Percentiles rank a stretch among this genome's conserved stretches.
phyloP scores from a whole-genome alignment of 176 grass and related monocot genomes.

The Canna indica region DNA sequence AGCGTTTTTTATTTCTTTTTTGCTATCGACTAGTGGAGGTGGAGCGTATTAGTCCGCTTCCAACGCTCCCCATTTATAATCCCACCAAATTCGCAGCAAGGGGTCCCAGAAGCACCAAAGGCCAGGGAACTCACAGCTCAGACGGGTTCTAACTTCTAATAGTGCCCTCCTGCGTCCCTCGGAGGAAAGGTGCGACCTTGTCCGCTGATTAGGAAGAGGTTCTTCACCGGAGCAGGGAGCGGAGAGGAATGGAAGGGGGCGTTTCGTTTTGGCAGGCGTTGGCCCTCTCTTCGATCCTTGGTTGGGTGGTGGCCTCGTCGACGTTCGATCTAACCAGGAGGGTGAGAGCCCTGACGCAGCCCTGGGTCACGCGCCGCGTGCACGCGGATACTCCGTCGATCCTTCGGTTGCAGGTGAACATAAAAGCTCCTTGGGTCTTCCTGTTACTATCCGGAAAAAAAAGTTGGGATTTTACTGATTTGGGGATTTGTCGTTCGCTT shows the following conservation, averaged over 20 bases:
- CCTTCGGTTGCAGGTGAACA: conserved; percentile 56
- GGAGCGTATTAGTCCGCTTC: background rate
- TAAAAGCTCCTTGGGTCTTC: background rate
- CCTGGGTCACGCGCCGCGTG: conserved; percentile 60
- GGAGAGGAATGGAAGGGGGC: conserved; percentile 32
- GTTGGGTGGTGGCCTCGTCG: conserved; percentile 71
- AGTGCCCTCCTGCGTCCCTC: background rate
- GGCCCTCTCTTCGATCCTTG: conserved; percentile 45
- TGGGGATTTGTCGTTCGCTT: background rate
- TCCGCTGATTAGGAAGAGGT: background rate
- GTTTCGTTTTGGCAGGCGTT: conserved; percentile 72
- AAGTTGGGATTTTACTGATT: background rate
- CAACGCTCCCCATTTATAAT: background rate
- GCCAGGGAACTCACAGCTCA: background rate
- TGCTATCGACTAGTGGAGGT: background rate
- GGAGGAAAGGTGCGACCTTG: background rate
- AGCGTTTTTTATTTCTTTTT: background rate
- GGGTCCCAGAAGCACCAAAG: background rate
- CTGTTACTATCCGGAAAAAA: background rate
- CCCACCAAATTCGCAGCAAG: background rate
- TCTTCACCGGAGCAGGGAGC: conserved; percentile 12
- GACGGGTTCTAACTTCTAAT: background rate
- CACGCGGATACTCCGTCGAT: conserved; percentile 53
- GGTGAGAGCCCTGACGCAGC: conserved; percentile 44
- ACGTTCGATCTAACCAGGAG: conserved; percentile 67